Base-by-base conservation (phyloP, 129 eudicot genomes). In the Pulicaria dysenterica region DNA sequence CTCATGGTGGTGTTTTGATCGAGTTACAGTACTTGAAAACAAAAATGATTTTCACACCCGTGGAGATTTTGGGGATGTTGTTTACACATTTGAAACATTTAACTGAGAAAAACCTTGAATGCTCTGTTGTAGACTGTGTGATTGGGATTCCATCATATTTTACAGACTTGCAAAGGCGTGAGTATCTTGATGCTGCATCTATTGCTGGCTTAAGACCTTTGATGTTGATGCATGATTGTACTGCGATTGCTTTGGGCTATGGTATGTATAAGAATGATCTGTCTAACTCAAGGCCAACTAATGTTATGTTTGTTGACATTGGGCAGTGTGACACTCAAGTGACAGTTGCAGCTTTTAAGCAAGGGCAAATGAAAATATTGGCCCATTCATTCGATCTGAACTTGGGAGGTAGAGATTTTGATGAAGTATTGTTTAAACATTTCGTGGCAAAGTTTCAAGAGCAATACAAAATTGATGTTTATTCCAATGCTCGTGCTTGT, bases 251-350 rank as follows among this genome's bases (percentile, higher is more conserved):
- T 9, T 82, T 92, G 45, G 96, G 91, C 53, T 92, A 92, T 71
- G 98, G 98, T 45, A 83, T 89, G 58, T 85, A 89, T 73, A 92
- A 82, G 79, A 83, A 89, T 16, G 98, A 92, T 34, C 77, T 83
- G 37, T 56, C 85, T 3, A 42, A 42, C 3, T 44, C 64, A 12
- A 86, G 84, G 5, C 91, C 86, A 0, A 76, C 69, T 16, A 69
- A 68, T 44, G 91, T 89, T 77, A 86, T 86, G 41, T 92, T 92
- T 87, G 91, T 92, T 4, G 91, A 92, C 73, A 74, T 92, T 37
- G 98, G 98, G 43, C 96, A 89, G 24, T 84, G 83, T 42, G 98
- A 92, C 77, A 92, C 91, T 31, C 98, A 92, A 70, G 96, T 92
- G 57, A 64, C 85, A n/a, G 86, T 92, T 79, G 89, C 82, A 1